Evolutionary conservation across 768 basidiomycete species (phyloP).

Genomic region (Mycena epipterygia): DNA sequence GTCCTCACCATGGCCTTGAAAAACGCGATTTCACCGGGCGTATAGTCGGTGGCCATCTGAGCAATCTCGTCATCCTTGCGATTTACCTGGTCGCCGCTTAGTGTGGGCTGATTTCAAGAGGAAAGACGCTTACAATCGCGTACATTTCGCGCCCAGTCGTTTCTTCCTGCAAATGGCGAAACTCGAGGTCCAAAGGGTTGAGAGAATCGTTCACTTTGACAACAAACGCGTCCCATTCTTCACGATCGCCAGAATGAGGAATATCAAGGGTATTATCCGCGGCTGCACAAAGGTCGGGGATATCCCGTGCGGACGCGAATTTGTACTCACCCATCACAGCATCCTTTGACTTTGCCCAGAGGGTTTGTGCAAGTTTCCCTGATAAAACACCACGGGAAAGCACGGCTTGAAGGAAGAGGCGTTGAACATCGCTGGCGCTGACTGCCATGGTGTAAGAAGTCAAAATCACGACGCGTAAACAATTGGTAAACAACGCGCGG

Average conservation of each 20-base stretch:
- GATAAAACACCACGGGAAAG: slow-evolving; percentile 80
- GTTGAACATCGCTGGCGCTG: slow-evolving; percentile 73
- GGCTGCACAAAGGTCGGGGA: slow-evolving; percentile 51
- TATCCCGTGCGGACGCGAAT: slow-evolving; percentile 9
- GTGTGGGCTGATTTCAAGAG: neutral
- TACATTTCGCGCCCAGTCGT: slow-evolving; percentile 73
- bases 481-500: slow-evolving; percentile 12
- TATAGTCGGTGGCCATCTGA: slow-evolving; percentile 88
- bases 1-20: slow-evolving; percentile 84
- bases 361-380: slow-evolving; percentile 69
- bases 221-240: slow-evolving; percentile 74
- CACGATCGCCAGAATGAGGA: slow-evolving; percentile 53
- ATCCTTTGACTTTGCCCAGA: slow-evolving; percentile 78
- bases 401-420: slow-evolving; percentile 84
- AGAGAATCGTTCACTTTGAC: slow-evolving; percentile 70
- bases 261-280: slow-evolving; percentile 67
- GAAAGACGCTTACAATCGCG: slow-evolving; percentile 68
- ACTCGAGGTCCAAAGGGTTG: slow-evolving; percentile 80
- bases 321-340: slow-evolving; percentile 72
- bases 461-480: slow-evolving; percentile 1
- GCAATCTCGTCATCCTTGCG: slow-evolving; percentile 85
- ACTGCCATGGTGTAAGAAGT: slow-evolving; percentile 53
- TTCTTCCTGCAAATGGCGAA: slow-evolving; percentile 76
- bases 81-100: slow-evolving; percentile 70
- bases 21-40: slow-evolving; percentile 81